Conservation (phyloP, 345 rosid species). For the Arabidopsis arenosa region DNA sequence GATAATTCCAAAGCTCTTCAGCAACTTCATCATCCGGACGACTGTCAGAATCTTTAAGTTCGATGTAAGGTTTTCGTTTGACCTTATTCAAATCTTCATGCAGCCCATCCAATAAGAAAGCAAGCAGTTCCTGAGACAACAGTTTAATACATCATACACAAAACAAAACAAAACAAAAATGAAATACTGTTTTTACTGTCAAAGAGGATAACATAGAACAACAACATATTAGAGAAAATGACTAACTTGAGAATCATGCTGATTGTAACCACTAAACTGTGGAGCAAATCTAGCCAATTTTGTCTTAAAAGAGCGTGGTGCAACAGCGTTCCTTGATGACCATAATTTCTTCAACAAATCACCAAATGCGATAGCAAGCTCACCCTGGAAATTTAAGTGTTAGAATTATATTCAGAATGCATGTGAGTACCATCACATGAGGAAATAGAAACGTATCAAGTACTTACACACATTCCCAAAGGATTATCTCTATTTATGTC, state of each 20-base stretch:
- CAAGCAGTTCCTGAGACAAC: constrained; percentile 77
- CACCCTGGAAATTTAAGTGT: constrained; percentile 68
- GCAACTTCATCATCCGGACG: constrained; percentile 93
- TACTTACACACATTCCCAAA: constrained; percentile 90
- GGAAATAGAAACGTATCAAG: constrained; percentile 29
- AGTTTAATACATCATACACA: constrained; percentile 17
- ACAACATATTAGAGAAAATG: constrained; percentile 8
- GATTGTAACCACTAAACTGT: constrained; percentile 97
- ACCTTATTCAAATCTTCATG: constrained; percentile 98
- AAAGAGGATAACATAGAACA: background rate
- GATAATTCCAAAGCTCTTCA: constrained; percentile 93
- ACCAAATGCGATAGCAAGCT: constrained; percentile 95
- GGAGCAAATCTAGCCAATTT: constrained; percentile 96
- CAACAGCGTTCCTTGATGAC: constrained; percentile 72
- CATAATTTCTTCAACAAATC: constrained; percentile 84
- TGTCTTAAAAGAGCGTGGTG: constrained; percentile 91
- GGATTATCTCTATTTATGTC: constrained; percentile 90
- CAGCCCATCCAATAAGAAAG: constrained; percentile 91
- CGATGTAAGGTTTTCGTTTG: constrained; percentile 90
- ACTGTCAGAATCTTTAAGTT: constrained; percentile 79
- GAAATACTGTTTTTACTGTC: background rate
- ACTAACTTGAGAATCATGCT: constrained; percentile 98
- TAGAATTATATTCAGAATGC: constrained; percentile 21
- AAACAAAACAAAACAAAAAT: background rate
- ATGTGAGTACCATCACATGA: constrained; percentile 25